A percentile compares a stretch with the other conserved stretches of the same genome.
Evolutionary conservation across 129 eudicot species (phyloP).

Genomic region (Erigeron canadensis): DNA sequence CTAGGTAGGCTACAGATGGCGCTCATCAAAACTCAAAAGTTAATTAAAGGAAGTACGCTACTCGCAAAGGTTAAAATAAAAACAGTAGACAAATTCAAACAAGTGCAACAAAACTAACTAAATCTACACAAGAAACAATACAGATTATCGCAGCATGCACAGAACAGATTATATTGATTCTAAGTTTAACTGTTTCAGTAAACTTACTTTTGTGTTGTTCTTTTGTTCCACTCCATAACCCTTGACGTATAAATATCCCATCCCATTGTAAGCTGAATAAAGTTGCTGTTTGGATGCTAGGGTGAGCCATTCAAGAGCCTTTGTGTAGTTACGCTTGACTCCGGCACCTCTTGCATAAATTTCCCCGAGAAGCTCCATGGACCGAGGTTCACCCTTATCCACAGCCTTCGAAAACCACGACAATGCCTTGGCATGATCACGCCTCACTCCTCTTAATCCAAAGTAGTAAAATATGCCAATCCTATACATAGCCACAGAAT

Average conservation of each 20-base stretch:
- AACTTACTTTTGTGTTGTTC: slow-evolving; percentile 86
- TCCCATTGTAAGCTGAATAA: slow-evolving; percentile 95
- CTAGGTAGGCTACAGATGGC: slow-evolving; percentile 10
- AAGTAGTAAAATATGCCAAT: slow-evolving; percentile 88
- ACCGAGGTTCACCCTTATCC: slow-evolving; percentile 88
- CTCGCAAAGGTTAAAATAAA: not conserved
- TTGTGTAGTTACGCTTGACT: slow-evolving; percentile 82
- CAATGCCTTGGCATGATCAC: slow-evolving; percentile 84
- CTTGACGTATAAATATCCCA: slow-evolving; percentile 91
- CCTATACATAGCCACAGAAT: slow-evolving; percentile 88
- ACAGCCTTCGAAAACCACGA: slow-evolving; percentile 93
- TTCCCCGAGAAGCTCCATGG: slow-evolving; percentile 99
- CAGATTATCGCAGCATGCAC: not conserved
- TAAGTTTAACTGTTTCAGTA: slow-evolving; percentile 15
- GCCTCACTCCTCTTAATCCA: slow-evolving; percentile 92
- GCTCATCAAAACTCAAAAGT: not conserved
- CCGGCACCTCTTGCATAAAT: slow-evolving; percentile 93
- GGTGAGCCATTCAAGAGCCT: slow-evolving; percentile 86
- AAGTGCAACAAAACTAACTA: slow-evolving; percentile 4
- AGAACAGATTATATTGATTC: slow-evolving; percentile 17
- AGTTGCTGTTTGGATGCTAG: slow-evolving; percentile 90
- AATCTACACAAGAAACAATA: slow-evolving; percentile 4
- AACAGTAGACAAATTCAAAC: not conserved
- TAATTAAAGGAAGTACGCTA: not conserved
- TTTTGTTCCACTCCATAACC: slow-evolving; percentile 96